Evolutionary conservation across 1,284 basidiomycete genomes (phyloP).

Genomic region (Fomitopsis palustris): DNA sequence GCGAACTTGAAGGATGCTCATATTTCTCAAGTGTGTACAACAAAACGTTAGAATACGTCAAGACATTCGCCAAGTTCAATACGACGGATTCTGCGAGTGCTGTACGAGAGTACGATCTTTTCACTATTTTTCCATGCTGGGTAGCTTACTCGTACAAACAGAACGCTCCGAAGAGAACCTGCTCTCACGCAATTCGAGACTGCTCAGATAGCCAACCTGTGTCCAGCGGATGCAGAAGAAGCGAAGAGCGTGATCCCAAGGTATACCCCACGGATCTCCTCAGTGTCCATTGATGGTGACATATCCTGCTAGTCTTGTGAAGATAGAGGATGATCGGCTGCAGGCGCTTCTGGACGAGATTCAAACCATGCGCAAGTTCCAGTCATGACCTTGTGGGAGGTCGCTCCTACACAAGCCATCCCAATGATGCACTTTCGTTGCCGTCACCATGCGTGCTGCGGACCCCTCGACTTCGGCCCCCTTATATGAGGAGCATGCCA

Average conservation of each 20-base stretch:
- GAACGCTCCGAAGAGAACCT: slow-evolving; percentile 72
- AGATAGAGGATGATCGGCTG: slow-evolving; percentile 83
- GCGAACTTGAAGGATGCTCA: not conserved
- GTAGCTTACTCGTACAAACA: slow-evolving; percentile 22
- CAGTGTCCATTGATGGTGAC: not conserved
- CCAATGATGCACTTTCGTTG: too few relatives aligned
- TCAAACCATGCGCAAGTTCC: slow-evolving; percentile 87
- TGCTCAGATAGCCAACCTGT: slow-evolving; percentile 88
- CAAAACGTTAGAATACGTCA: slow-evolving; percentile 90
- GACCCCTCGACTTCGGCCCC: too few relatives aligned
- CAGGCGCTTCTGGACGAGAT: slow-evolving; percentile 84
- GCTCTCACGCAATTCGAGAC: slow-evolving; percentile 87
- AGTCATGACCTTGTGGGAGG: slow-evolving; percentile 42
- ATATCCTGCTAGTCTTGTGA: slow-evolving; percentile 57
- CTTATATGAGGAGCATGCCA: too few relatives aligned
- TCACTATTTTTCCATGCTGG: not conserved
- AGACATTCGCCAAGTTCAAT: slow-evolving; percentile 87
- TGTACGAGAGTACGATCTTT: slow-evolving; percentile 79
- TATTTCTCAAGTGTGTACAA: slow-evolving; percentile 72
- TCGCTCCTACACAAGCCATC: too few relatives aligned
- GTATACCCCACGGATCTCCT: slow-evolving; percentile 31
- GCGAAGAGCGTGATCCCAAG: slow-evolving; percentile 90
- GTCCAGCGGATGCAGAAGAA: slow-evolving; percentile 85
- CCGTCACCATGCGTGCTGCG: too few relatives aligned
- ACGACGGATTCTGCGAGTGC: slow-evolving; percentile 84